Evolutionary conservation across 2,329 filamentous ascomycete species (phyloP).

Genomic region (Neofusicoccum ribis): DNA sequence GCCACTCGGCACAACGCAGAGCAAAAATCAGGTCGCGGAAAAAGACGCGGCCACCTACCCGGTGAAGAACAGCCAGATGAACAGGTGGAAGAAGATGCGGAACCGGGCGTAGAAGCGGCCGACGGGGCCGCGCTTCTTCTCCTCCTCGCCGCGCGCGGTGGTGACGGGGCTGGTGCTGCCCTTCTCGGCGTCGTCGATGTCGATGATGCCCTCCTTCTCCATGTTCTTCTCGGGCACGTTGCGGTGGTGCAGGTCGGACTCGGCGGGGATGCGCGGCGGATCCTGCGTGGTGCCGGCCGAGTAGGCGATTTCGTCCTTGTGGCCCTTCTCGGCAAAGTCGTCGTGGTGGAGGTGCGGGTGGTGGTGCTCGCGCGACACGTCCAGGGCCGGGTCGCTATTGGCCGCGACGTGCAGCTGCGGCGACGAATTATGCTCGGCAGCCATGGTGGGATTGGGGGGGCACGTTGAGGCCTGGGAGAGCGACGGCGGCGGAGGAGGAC

Average conservation of each 20-base stretch:
- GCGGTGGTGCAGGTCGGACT: constrained; percentile 38
- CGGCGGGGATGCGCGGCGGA: constrained; percentile 30
- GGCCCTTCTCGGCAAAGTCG: constrained; percentile 29
- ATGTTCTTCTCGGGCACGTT: constrained; percentile 35
- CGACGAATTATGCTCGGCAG: constrained; percentile 33
- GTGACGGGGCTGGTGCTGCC: constrained; percentile 39
- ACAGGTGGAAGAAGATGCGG: constrained; percentile 42
- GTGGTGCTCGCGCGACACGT: constrained; percentile 39
- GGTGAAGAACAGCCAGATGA: constrained; percentile 53
- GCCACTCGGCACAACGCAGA: constrained; percentile 13
- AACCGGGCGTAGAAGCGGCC: constrained; percentile 48
- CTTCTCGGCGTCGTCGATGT: constrained; percentile 42
- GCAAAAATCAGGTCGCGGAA: neutral
- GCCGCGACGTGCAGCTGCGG: constrained; percentile 33
- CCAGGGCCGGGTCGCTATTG: constrained; percentile 40
- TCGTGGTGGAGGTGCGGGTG: constrained; percentile 42
- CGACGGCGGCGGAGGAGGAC: neutral
- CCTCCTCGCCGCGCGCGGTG: constrained; percentile 24
- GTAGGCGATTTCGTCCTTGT: constrained; percentile 32
- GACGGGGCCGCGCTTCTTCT: constrained; percentile 35
- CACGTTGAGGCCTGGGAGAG: neutral
- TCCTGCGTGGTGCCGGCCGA: constrained; percentile 38
- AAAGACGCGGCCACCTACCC: constrained; percentile 44
- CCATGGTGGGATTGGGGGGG: constrained; percentile 6
- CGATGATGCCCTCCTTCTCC: constrained; percentile 36